Evolutionary conservation across 2,329 filamentous ascomycete genomes (phyloP).

Genomic region (Amauroascus verrucosus): DNA sequence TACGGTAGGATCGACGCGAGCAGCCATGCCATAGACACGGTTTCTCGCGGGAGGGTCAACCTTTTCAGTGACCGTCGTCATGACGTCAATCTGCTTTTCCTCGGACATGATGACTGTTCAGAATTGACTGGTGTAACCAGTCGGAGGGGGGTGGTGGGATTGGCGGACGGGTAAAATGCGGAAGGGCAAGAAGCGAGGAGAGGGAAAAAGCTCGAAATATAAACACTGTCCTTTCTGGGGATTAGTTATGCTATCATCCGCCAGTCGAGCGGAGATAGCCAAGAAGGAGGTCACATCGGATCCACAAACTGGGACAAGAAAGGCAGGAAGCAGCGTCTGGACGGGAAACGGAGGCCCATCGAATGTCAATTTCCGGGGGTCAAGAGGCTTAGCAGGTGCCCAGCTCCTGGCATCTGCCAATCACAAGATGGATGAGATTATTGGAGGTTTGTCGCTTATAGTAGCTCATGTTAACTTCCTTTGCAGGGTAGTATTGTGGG

Average conservation of each 20-base stretch:
- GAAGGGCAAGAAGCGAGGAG: background rate
- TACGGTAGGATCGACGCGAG: conserved; percentile 20
- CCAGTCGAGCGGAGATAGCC: background rate
- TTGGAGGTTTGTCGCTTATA: background rate
- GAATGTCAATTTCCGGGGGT: background rate
- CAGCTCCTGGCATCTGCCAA: background rate
- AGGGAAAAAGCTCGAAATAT: background rate
- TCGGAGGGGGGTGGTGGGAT: background rate
- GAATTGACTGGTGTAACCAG: background rate
- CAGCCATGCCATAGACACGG: conserved; percentile 20
- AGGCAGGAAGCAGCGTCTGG: background rate
- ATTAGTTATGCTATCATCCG: background rate
- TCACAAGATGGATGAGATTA: background rate
- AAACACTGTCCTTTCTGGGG: background rate
- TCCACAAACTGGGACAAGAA: background rate
- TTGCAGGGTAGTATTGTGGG: background rate
- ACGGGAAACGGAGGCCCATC: background rate
- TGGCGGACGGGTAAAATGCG: background rate
- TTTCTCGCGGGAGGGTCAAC: background rate
- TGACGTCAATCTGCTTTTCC: background rate
- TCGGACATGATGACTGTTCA: background rate
- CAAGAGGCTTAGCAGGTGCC: background rate
- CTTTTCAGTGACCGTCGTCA: background rate
- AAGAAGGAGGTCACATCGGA: background rate
- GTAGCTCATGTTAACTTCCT: background rate